Evolutionary conservation across 306 rosid species (phyloP).

Genomic region (Cotoneaster glaucophyllus): DNA sequence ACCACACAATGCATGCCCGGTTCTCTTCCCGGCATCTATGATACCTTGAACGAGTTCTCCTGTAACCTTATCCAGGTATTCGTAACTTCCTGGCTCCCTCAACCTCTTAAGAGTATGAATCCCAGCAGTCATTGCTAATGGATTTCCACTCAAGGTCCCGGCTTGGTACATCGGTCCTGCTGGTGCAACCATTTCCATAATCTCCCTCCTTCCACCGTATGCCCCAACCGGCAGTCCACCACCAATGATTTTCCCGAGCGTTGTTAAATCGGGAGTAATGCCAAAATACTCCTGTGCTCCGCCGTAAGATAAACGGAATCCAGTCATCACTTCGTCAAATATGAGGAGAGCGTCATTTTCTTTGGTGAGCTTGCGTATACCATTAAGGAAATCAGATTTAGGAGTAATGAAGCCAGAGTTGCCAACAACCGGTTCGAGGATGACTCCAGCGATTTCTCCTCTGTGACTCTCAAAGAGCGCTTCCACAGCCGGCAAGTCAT

Average conservation of each 20-base stretch:
- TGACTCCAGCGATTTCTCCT: slow-evolving; percentile 67
- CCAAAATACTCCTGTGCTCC: slow-evolving; percentile 95
- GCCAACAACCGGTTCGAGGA: slow-evolving; percentile 94
- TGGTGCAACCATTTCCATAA: slow-evolving; percentile 93
- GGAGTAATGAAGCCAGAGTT: slow-evolving; percentile 85
- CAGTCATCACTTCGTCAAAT: slow-evolving; percentile 95
- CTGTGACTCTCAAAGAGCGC: slow-evolving; percentile 53
- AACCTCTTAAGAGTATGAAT: slow-evolving; percentile 79
- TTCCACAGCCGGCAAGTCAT: slow-evolving; percentile 68
- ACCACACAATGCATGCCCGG: slow-evolving; percentile 89
- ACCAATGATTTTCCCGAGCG: slow-evolving; percentile 92
- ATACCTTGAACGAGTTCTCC: slow-evolving; percentile 72
- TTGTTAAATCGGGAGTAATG: slow-evolving; percentile 72
- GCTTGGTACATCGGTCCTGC: slow-evolving; percentile 98
- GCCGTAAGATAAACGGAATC: slow-evolving; percentile 88
- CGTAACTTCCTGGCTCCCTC: slow-evolving; percentile 69
- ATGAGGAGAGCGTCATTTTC: slow-evolving; percentile 64
- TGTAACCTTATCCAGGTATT: slow-evolving; percentile 69
- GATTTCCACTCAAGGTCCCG: slow-evolving; percentile 91
- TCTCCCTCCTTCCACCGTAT: slow-evolving; percentile 88
- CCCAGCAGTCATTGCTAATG: slow-evolving; percentile 98
- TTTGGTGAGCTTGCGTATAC: slow-evolving; percentile 62
- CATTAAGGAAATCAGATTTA: slow-evolving; percentile 52
- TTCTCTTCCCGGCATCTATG: slow-evolving; percentile 67
- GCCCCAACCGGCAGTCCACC: slow-evolving; percentile 97